Evolutionary conservation across 2,329 filamentous ascomycete genomes (phyloP).

Genomic region (Beauveria sp.): DNA sequence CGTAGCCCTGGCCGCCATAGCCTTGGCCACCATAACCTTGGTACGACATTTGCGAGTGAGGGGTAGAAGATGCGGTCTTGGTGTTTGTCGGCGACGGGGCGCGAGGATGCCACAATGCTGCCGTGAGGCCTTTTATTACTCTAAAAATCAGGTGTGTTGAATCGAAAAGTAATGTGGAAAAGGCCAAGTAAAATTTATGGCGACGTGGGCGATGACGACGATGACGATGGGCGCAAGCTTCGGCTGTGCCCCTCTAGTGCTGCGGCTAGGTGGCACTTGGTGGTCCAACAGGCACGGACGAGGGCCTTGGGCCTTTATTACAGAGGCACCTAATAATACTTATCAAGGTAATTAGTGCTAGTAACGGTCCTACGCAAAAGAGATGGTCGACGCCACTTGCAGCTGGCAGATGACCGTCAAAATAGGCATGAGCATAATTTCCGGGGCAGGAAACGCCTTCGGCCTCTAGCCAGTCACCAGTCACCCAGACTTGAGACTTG

Average conservation of each 20-base stretch:
- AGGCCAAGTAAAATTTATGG: neutral
- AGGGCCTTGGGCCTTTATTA: neutral
- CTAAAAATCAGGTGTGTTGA: neutral
- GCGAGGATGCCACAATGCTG: neutral
- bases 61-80: neutral
- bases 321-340: no score
- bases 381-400: neutral
- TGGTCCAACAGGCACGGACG: neutral
- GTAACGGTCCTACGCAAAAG: no score
- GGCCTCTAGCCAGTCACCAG: neutral
- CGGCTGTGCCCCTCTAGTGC: constrained; percentile 1
- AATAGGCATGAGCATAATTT: neutral
- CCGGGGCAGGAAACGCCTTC: neutral
- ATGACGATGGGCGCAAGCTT: constrained; percentile 6
- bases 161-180: neutral
- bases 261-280: neutral
- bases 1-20: constrained; percentile 21
- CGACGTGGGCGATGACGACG: constrained; percentile 6
- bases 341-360: no score
- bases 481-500: neutral
- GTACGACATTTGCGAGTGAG: constrained; percentile 26
- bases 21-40: constrained; percentile 22
- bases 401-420: neutral
- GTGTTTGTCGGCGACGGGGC: neutral
- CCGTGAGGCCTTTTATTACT: neutral